Evolutionary conservation across 2,329 filamentous ascomycete species (phyloP).

Genomic region (Exserohilum turcica): DNA sequence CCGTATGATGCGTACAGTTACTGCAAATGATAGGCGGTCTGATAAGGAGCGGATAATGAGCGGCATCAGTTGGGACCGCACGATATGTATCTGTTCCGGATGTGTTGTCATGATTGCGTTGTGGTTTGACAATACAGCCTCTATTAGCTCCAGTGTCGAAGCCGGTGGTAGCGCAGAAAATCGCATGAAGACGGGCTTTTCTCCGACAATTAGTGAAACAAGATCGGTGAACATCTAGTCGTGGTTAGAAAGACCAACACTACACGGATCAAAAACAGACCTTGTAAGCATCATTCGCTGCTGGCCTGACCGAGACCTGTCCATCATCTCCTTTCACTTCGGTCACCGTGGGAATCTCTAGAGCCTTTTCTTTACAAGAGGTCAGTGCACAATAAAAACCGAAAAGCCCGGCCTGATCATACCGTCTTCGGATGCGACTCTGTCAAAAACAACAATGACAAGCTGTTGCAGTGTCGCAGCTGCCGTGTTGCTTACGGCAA

Average conservation of each 20-base stretch:
- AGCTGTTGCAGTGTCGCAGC: constrained; percentile 96
- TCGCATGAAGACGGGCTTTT: constrained; percentile 79
- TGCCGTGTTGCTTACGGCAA: constrained; percentile 92
- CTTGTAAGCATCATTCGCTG: constrained; percentile 83
- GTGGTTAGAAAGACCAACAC: constrained; percentile 6
- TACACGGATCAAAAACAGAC: constrained; percentile 47
- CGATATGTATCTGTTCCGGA: constrained; percentile 77
- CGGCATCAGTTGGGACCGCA: constrained; percentile 80
- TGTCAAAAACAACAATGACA: constrained; percentile 90
- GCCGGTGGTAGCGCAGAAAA: constrained; percentile 78
- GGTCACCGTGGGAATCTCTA: constrained; percentile 64
- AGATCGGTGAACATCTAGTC: constrained; percentile 81
- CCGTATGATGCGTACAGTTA: constrained; percentile 79
- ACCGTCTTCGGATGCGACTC: constrained; percentile 83
- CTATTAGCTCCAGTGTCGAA: constrained; percentile 88
- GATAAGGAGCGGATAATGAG: constrained; percentile 78
- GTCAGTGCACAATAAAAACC: constrained; percentile 15
- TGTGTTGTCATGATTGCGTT: constrained; percentile 78
- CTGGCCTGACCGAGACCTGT: constrained; percentile 69
- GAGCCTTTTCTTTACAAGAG: constrained; percentile 36
- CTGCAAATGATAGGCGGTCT: constrained; percentile 77
- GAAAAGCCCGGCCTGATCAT: constrained; percentile 18
- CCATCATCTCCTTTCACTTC: constrained; percentile 71
- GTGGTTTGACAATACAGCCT: constrained; percentile 87
- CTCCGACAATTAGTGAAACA: constrained; percentile 83